Evolutionary conservation across 106 monocot genomes (phyloP).

Genomic region (Agapanthus africanus): DNA sequence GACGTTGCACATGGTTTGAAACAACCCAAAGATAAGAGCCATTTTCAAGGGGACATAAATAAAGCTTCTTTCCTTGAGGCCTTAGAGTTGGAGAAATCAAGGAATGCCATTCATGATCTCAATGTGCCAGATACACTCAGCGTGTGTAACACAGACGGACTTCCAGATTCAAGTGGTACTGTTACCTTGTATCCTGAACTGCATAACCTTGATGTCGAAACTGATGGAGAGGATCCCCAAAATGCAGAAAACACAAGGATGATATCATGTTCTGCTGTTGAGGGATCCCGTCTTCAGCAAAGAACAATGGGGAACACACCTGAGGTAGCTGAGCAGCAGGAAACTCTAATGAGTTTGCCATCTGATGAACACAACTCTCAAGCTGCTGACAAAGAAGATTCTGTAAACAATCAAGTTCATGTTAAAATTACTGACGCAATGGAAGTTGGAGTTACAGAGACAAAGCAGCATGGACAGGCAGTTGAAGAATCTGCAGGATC

Average conservation of each 20-base stretch:
- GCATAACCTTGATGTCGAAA: slow-evolving; percentile 27
- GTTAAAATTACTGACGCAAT: slow-evolving; percentile 7
- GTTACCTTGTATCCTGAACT: slow-evolving; percentile 11
- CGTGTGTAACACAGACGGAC: too few relatives aligned
- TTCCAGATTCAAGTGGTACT: slow-evolving; percentile 16
- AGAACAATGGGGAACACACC: too few relatives aligned
- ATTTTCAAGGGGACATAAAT: slow-evolving; percentile 15
- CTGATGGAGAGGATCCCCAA: slow-evolving; percentile 7
- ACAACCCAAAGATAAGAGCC: slow-evolving; percentile 32
- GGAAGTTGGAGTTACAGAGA: slow-evolving; percentile 7
- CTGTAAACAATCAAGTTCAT: background rate
- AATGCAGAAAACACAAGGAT: background rate
- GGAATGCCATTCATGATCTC: slow-evolving; percentile 3
- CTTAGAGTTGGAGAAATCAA: slow-evolving; percentile 15
- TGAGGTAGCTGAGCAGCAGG: slow-evolving; percentile 4
- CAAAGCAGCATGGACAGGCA: slow-evolving; percentile 10
- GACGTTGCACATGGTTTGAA: slow-evolving; percentile 32
- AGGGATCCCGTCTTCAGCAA: too few relatives aligned
- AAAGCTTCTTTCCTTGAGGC: slow-evolving; percentile 13
- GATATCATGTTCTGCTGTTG: too few relatives aligned
- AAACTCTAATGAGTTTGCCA: slow-evolving; percentile 1
- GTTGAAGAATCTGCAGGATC: too few relatives aligned
- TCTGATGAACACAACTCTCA: slow-evolving; percentile 21
- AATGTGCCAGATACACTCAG: slow-evolving; percentile 19
- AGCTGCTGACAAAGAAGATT: slow-evolving; percentile 14